Evolutionary conservation across 805 yeast genomes (phyloP), one percentile per base, ranked within the genome.

Genomic region (Yamadazyma ubonensis): DNA sequence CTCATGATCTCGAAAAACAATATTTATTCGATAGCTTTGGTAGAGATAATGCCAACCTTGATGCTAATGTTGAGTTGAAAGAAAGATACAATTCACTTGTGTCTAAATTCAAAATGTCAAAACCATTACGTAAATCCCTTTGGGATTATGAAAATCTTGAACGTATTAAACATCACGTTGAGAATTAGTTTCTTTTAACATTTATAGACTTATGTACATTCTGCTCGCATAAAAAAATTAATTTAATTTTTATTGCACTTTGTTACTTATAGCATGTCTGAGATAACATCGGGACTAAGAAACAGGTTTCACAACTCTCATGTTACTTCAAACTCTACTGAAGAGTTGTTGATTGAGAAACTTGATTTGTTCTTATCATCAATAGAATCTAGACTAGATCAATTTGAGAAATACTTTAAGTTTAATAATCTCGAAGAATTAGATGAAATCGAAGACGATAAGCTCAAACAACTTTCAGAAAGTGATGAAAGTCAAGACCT

Each of bases 341-440:
- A 69, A 34, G 74, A 68, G 46, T 39, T 63, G 2, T 54, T 69
- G 42, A 63, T 68, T 6, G 73, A 68, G 40, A 64, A 62, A 36
- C 47, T 69, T 25, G 74, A 69, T 39, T 47, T 49, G n/a, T 69
- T 69, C 39, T 52, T 69, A 15, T 59, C 70, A n/a, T 63, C 70
- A 6, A 61, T 69, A n/a, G 74, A 69, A 43, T 57, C 66, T 9
- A 46, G 71, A 16, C 46, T 69, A 23, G 68, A 63, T 33, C 60
- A 57, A 34, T 69, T 69, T 42, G 74, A 69, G 34, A 61, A 58
- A 43, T 69, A 59, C 42, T 68, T 68, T 49, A 61, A 65, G 33
- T 44, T 47, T 29, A 47, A 40, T 20, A 44, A 47, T 27, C 30
- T 47, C 19, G 45, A 47, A 18, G 49, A 47, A 12, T 38, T 47